Base-by-base conservation (phyloP, 768 basidiomycete species). In the Arthromyces matolae region DNA sequence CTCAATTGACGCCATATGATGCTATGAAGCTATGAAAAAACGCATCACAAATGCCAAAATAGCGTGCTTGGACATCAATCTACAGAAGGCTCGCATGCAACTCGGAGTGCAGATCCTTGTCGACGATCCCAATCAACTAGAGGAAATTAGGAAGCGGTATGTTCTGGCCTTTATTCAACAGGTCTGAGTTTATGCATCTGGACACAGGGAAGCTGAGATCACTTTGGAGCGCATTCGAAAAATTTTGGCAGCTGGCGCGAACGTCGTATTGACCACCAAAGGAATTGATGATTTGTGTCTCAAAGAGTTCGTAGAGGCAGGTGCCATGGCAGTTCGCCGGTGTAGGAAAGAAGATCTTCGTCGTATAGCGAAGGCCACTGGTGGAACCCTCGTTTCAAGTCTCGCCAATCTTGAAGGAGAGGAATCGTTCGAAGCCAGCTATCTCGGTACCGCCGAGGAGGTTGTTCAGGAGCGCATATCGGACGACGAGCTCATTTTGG, bases 271-370 rank as follows among this genome's bases (percentile, higher is more conserved):
- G 47, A 99, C 96, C 12, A 97, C 96, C 10, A 98, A 98, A 68
- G 96, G 96, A 29, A 99, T 98, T 57, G 96, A 99, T 60, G 96
- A 99, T 63, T 76, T 98, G 14, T 97, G 93, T 66, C 71, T 98
- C 58, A 99, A 99, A 65, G 96, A 98, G 70, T 99, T 98, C 59
- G 90, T 98, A 38, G 96, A 99, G 69, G 94, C 93, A 16, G 96
- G 96, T 32, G 95, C 95, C 1, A 98, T 98, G 89, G 96, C 94
- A 35, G 96, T 97, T 40, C 85, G 96, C 54, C 80, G 96, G 57
- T 98, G 96, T 72, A 84, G 88, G 66, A 99, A 99, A 68, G 96
- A 99, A 64, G 96, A 99, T 64, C 79, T 98, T 40, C 84, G 93
- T 47, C 84, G 96, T 42, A 98, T 98, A 57, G 96, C 96, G 22